A percentile compares a stretch with the other conserved stretches of the same genome.
These are phyloP conservation scores for Plasmodium vivax DNA, from an alignment of 169 alveolate genomes.

Conservation along the genomic window DNA sequence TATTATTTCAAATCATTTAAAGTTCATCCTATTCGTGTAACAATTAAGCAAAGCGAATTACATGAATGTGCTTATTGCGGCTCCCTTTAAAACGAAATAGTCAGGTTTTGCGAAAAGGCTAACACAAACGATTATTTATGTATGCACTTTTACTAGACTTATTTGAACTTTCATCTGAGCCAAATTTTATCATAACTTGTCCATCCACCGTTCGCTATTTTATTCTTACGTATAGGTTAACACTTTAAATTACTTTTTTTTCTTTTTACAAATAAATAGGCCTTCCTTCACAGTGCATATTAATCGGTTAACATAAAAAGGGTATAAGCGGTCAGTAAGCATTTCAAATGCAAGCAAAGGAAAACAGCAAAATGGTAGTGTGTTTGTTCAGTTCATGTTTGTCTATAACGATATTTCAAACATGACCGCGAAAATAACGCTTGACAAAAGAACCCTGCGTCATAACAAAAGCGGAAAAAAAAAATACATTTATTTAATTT, in stretches of 20 bases:
- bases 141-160: not conserved
- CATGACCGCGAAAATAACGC: not conserved
- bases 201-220: not conserved
- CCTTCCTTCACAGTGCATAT: not conserved
- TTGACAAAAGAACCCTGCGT: not conserved
- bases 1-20: not conserved
- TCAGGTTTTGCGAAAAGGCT: not conserved
- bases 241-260: not conserved
- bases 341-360: not conserved
- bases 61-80: not conserved
- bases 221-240: not conserved
- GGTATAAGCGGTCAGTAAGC: not conserved
- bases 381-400: not conserved
- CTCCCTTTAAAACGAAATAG: not conserved
- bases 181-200: not conserved
- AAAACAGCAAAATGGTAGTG: not conserved
- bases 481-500: not conserved
- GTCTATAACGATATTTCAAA: not conserved
- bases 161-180: not conserved
- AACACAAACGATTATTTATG: not conserved
- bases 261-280: not conserved
- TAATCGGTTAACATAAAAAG: not conserved
- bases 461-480: not conserved
- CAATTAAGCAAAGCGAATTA: not conserved
- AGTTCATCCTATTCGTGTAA: not conserved